These are phyloP conservation scores for Salix viminalis DNA, from an alignment of 345 rosid genomes.

Conservation along the genomic window DNA sequence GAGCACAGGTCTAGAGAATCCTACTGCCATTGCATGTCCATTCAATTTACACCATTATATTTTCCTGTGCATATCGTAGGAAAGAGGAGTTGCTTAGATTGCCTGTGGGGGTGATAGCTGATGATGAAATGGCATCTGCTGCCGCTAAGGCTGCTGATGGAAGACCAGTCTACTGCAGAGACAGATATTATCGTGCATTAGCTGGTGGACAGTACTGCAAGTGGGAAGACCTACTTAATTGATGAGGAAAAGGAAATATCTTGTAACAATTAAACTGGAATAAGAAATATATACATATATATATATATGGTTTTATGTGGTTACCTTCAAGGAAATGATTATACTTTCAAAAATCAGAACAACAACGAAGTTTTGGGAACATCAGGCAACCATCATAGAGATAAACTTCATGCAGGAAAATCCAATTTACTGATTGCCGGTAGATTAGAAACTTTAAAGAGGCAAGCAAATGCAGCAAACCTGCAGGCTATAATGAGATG, in stretches of 20 bases:
- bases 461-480: not conserved
- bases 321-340: not conserved
- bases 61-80: slow-evolving; percentile 26
- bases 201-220: slow-evolving; percentile 99
- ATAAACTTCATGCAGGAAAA: not conserved
- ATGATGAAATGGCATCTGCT: slow-evolving; percentile 81
- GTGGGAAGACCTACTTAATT: slow-evolving; percentile 75
- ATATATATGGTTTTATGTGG: not conserved
- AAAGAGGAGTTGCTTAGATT: slow-evolving; percentile 70
- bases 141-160: slow-evolving; percentile 98
- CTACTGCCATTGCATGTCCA: not conserved
- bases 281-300: not conserved
- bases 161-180: slow-evolving; percentile 94
- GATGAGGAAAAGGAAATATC: slow-evolving; percentile 13
- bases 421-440: not conserved
- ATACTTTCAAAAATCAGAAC: not conserved
- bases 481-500: not conserved
- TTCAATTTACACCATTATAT: not conserved
- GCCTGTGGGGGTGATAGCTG: slow-evolving; percentile 62
- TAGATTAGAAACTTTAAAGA: not conserved
- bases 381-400: not conserved
- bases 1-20: slow-evolving; percentile 8
- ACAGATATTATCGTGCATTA: slow-evolving; percentile 84
- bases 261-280: slow-evolving; percentile 1
- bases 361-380: not conserved